Evolutionary conservation across 2,329 filamentous ascomycete genomes (phyloP).

Genomic region (Zymoseptoria brevis): DNA sequence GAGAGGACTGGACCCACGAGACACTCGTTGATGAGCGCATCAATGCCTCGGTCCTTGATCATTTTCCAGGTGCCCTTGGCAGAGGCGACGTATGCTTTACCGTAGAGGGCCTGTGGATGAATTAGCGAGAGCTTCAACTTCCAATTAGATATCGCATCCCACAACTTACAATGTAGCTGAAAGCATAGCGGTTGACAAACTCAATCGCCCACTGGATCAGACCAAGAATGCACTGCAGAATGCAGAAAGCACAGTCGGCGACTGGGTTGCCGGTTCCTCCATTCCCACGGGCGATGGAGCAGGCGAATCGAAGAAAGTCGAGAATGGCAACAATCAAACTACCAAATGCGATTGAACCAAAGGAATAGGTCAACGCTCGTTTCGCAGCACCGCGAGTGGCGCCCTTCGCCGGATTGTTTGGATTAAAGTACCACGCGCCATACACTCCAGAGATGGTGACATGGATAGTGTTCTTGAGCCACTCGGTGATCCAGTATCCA

Average conservation of each 20-base stretch:
- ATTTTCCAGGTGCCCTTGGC: conserved; percentile 77
- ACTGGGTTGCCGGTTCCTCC: conserved; percentile 61
- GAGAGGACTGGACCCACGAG: conserved; percentile 50
- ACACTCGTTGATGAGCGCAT: conserved; percentile 83
- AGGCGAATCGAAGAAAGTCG: conserved; percentile 73
- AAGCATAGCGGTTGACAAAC: conserved; percentile 60
- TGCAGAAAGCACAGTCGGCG: conserved; percentile 59
- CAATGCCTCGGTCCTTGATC: conserved; percentile 64
- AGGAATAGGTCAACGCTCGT: conserved; percentile 79
- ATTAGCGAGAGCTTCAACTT: too few relatives aligned
- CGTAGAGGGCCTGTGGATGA: neutral
- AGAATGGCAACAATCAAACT: conserved; percentile 81
- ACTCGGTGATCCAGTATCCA: conserved; percentile 90
- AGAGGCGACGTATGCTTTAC: conserved; percentile 58
- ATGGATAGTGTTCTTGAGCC: conserved; percentile 89
- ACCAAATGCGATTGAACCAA: conserved; percentile 82
- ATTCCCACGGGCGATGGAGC: conserved; percentile 65
- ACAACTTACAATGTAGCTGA: conserved; percentile 64
- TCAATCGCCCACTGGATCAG: conserved; percentile 78
- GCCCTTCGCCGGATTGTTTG: conserved; percentile 60
- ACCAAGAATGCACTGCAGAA: conserved; percentile 67
- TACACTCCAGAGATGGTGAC: conserved; percentile 82
- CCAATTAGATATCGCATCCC: too few relatives aligned
- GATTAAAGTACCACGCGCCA: conserved; percentile 85
- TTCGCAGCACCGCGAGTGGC: conserved; percentile 77